Base-by-base conservation (phyloP, 805 yeast genomes). In the Saccharomycopsis sp. region DNA sequence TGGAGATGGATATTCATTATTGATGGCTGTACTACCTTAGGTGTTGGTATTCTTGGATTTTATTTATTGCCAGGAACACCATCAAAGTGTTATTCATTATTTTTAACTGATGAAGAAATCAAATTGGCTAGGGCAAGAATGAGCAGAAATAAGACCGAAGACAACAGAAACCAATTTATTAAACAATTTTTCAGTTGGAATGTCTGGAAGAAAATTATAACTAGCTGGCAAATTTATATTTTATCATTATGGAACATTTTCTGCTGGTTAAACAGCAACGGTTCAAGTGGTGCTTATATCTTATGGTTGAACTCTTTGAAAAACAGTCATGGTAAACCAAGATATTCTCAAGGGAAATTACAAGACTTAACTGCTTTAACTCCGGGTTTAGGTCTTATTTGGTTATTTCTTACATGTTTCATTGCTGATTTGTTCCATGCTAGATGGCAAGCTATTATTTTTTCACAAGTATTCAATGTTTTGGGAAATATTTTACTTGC, bases 61-160 rank as follows among this genome's bases (percentile, higher is more conserved):
- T 71, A 66, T 56, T 53, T 62, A 56, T 62, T 72, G 53, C 82
- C 81, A 37, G 84, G 83, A 38, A 77, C 85, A 5, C 88, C 89
- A n/a, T 66, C 71, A 9, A 66, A 69, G 41, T 74, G 81, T 56
- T 75, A 76, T 51, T 73, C 80, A 1, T 56, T 73, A n/a, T 73
- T 69, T 52, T 59, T 79, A 22, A 66, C 76, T 1, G 81, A 77
- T 53, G 79, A 75, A 33, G 85, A 79, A 51, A 75, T 76, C 31
- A 62, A 68, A 49, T 61, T 77, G 33, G 77, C 81, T 5, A 66
- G 81, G 40, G 59, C 54, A 40, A 62, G 77, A 56, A 56, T 60
- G 33, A 59, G 59, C 41, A 61, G 60, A 44, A 54, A 52, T 7
- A 38, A 44, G 9, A 44, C 48, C 13, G 48, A 33, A 11, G 46